Percentiles rank a stretch among this genome's conserved stretches.
phyloP scores from a whole-genome alignment of 306 rosid genomes.

The Sophora flavescens region DNA sequence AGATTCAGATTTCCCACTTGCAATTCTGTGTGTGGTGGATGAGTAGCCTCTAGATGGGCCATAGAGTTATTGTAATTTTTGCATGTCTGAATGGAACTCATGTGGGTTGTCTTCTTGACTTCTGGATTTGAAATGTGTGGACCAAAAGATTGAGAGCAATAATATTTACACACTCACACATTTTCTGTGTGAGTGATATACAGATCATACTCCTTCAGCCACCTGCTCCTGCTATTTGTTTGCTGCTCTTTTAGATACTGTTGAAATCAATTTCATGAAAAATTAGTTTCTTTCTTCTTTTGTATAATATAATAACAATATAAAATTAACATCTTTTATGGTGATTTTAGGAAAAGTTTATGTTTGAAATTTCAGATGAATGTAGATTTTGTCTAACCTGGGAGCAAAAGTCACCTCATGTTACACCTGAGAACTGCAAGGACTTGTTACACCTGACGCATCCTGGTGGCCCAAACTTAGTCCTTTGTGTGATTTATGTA shows the following conservation, averaged over 20 bases:
- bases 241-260: neutral
- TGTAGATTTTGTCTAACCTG: neutral
- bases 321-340: neutral
- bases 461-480: constrained; percentile 29
- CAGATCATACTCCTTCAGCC: too few species aligned
- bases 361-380: neutral
- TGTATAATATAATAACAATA: neutral
- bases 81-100: constrained; percentile 51
- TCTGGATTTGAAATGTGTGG: neutral
- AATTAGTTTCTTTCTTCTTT: neutral
- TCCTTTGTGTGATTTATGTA: neutral
- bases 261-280: neutral
- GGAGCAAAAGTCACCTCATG: neutral
- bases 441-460: neutral
- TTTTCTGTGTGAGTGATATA: too few species aligned
- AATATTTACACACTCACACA: neutral
- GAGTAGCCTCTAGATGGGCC: constrained; percentile 49
- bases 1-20: constrained; percentile 38
- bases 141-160: neutral
- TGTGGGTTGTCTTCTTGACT: constrained; percentile 61
- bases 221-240: neutral
- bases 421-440: neutral
- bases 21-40: constrained; percentile 45
- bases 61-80: constrained; percentile 39
- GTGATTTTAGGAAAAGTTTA: neutral